Percentiles rank a stretch among this genome's conserved stretches.
phyloP scores from a whole-genome alignment of 306 rosid species.

The Abrus pulchellus region DNA sequence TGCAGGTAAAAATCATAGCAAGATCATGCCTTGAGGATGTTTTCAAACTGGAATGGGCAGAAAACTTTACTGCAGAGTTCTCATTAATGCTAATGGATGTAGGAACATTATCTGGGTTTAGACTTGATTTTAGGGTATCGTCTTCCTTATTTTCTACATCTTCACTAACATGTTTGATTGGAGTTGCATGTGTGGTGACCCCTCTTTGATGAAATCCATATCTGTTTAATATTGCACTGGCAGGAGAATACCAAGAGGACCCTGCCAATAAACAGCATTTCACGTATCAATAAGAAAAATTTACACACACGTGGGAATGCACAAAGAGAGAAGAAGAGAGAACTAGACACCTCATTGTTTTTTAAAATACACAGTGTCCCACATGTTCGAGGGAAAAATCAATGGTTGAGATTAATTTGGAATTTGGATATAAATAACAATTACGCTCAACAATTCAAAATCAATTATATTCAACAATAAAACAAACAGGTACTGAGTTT shows the following conservation, averaged over 20 bases:
- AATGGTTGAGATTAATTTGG: too few relatives aligned
- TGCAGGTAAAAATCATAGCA: conserved; percentile 93
- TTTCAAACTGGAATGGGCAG: conserved; percentile 67
- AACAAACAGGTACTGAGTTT: not conserved
- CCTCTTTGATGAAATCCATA: conserved; percentile 53
- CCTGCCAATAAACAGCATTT: conserved; percentile 58
- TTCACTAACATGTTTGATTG: conserved; percentile 49
- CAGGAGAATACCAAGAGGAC: conserved; percentile 57
- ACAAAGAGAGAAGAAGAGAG: not conserved
- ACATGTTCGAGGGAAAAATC: too few relatives aligned
- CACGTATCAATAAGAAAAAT: conserved; percentile 17
- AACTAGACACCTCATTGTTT: not conserved
- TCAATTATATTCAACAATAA: too few relatives aligned
- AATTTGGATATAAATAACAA: too few relatives aligned
- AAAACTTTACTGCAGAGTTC: conserved; percentile 50
- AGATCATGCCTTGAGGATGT: conserved; percentile 91
- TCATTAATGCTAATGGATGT: conserved; percentile 36
- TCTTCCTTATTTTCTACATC: conserved; percentile 54
- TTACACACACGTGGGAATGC: not conserved
- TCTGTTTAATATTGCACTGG: conserved; percentile 49
- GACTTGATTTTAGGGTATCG: conserved; percentile 33
- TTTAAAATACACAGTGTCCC: too few relatives aligned
- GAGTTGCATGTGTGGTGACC: conserved; percentile 52
- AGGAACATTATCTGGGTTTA: conserved; percentile 43
- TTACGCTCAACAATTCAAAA: too few relatives aligned